Conservation (phyloP, 1,284 basidiomycete species). For the Wolfiporia cocos region DNA sequence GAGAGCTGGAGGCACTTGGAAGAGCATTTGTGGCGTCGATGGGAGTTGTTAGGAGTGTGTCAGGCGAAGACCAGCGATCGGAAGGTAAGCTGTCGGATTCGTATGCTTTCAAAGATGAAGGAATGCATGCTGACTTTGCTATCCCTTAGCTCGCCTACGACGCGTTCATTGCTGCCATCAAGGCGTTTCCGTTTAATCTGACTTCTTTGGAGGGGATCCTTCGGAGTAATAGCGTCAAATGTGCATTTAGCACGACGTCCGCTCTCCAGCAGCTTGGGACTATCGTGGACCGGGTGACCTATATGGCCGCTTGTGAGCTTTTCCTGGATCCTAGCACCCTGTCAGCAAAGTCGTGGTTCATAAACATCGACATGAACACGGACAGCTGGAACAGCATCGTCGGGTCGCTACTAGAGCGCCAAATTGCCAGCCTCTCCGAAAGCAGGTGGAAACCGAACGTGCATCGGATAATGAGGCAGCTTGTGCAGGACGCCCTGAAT, state of each 20-base stretch:
- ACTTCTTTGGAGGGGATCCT: conserved; percentile 29
- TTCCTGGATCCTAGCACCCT: conserved; percentile 41
- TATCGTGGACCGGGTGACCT: conserved; percentile 61
- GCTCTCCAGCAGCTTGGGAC: conserved; percentile 46
- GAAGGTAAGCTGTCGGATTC: conserved; percentile 37
- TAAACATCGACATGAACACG: background rate
- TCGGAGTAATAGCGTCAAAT: conserved; percentile 21
- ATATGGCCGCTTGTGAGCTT: conserved; percentile 59
- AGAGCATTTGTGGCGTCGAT: conserved; percentile 61
- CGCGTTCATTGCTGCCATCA: conserved; percentile 48
- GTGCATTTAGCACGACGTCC: conserved; percentile 33
- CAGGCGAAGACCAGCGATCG: conserved; percentile 68
- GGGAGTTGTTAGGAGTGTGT: conserved; percentile 76
- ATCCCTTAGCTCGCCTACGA: conserved; percentile 49
- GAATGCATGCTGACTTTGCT: conserved; percentile 4
- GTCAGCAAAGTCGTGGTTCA: conserved; percentile 31
- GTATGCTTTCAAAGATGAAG: no score
- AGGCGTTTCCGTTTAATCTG: conserved; percentile 43
- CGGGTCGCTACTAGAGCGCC: conserved; percentile 56
- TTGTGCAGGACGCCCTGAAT: conserved; percentile 44
- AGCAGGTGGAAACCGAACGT: conserved; percentile 52
- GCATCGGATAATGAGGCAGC: conserved; percentile 27
- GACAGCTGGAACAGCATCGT: conserved; percentile 23
- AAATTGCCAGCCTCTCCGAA: conserved; percentile 46
- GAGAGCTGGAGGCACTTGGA: conserved; percentile 55